Percentiles rank a stretch among this genome's conserved stretches.
Evolutionary conservation across 2,329 filamentous ascomycete species (phyloP).

Genomic region (Huntiella savannae): DNA sequence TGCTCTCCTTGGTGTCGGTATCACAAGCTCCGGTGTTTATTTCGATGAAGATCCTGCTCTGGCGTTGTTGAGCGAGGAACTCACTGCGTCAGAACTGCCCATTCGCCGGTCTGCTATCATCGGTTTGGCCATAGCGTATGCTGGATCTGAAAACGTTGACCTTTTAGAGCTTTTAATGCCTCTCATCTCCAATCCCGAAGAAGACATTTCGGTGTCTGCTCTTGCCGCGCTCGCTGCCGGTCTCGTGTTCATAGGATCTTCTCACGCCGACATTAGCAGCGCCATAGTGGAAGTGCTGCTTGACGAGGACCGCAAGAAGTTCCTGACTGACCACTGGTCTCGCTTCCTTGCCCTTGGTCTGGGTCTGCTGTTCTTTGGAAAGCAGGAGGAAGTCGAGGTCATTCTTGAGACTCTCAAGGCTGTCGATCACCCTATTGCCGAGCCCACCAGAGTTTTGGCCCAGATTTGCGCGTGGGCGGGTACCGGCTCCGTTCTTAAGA

Average conservation of each 20-base stretch:
- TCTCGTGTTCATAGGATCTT: constrained; percentile 81
- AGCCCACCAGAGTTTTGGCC: constrained; percentile 82
- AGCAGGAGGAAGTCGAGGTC: constrained; percentile 97
- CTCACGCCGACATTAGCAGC: constrained; percentile 76
- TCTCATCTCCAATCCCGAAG: constrained; percentile 63
- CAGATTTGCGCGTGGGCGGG: constrained; percentile 97
- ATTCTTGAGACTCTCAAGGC: constrained; percentile 92
- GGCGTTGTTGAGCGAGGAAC: constrained; percentile 60
- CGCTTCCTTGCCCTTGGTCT: constrained; percentile 89
- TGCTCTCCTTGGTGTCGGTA: constrained; percentile 80
- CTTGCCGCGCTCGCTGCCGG: constrained; percentile 88
- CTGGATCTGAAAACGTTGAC: constrained; percentile 80
- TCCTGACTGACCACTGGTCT: constrained; percentile 96
- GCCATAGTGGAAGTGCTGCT: constrained; percentile 82
- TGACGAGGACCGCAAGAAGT: constrained; percentile 77
- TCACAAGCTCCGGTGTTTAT: constrained; percentile 83
- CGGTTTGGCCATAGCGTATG: constrained; percentile 87
- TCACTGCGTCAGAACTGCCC: constrained; percentile 58
- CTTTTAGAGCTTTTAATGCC: constrained; percentile 72
- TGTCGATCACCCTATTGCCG: constrained; percentile 90
- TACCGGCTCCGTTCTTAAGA: constrained; percentile 88
- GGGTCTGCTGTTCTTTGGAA: constrained; percentile 84
- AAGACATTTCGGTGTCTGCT: constrained; percentile 88
- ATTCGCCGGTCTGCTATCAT: constrained; percentile 78
- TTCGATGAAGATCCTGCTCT: constrained; percentile 80